phyloP scores from a whole-genome alignment of 257 asterid genomes.

The Ophiorrhiza pumila region DNA sequence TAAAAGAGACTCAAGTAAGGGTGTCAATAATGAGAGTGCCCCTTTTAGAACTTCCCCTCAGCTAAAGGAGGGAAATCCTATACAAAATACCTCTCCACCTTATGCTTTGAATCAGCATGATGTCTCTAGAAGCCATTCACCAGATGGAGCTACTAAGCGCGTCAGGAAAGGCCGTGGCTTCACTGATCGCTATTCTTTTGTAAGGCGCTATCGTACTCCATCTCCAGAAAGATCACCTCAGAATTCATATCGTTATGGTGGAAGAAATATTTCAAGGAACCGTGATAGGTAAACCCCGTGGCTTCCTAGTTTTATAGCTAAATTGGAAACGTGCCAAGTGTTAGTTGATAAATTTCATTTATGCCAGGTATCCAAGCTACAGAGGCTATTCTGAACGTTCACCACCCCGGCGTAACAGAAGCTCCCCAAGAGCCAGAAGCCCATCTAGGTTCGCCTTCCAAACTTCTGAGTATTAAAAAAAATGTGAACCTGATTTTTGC shows the following conservation, averaged over 20 bases:
- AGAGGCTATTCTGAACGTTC: slow-evolving; percentile 61
- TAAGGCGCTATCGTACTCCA: slow-evolving; percentile 92
- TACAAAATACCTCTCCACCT: slow-evolving; percentile 44
- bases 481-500: neutral
- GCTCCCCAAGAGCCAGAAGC: slow-evolving; percentile 79
- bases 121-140: slow-evolving; percentile 58
- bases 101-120: slow-evolving; percentile 43
- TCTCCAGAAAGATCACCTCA: slow-evolving; percentile 73
- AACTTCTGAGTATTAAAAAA: too few species aligned
- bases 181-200: slow-evolving; percentile 75
- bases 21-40: slow-evolving; percentile 28
- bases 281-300: slow-evolving; percentile 53
- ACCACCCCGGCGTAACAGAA: slow-evolving; percentile 58
- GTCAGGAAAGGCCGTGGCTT: slow-evolving; percentile 96
- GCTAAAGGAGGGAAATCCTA: slow-evolving; percentile 32
- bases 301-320: neutral
- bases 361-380: slow-evolving; percentile 63
- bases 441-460: slow-evolving; percentile 68
- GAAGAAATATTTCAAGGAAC: slow-evolving; percentile 66
- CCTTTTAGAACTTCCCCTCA: slow-evolving; percentile 29
- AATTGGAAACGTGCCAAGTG: neutral
- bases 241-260: slow-evolving; percentile 63
- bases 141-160: slow-evolving; percentile 77
- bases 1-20: slow-evolving; percentile 30
- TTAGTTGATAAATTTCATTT: neutral